These are phyloP conservation scores for Lactarius hengduanensis DNA, from an alignment of 768 basidiomycete genomes.

Conservation along the genomic window DNA sequence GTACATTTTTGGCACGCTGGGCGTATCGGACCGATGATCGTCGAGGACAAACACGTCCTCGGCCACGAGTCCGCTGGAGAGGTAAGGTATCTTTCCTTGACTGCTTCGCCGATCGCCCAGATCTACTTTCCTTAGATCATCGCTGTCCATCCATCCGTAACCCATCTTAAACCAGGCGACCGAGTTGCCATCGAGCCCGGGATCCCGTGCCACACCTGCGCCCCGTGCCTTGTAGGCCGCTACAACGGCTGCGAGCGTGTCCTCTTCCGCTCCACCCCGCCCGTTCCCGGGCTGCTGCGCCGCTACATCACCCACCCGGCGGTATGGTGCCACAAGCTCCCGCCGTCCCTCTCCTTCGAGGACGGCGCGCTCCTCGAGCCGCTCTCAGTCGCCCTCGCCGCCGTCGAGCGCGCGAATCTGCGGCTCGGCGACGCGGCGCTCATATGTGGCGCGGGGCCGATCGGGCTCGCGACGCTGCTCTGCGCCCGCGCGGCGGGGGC, in stretches of 20 bases:
- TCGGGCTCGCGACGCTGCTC: constrained; percentile 60
- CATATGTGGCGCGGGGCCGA: constrained; percentile 70
- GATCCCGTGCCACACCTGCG: constrained; percentile 66
- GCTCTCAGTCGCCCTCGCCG: constrained; percentile 63
- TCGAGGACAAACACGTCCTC: constrained; percentile 50
- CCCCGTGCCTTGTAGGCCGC: constrained; percentile 59
- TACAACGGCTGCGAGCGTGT: constrained; percentile 57
- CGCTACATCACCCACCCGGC: constrained; percentile 29
- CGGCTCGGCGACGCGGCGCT: constrained; percentile 63
- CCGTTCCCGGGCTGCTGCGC: constrained; percentile 40
- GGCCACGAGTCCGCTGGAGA: constrained; percentile 73
- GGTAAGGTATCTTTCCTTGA: constrained; percentile 43
- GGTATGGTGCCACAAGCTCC: constrained; percentile 55
- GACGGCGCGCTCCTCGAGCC: constrained; percentile 70
- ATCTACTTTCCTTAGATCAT: background rate
- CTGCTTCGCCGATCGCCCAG: background rate
- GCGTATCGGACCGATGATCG: constrained; percentile 66
- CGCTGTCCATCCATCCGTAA: constrained; percentile 21
- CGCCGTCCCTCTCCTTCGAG: constrained; percentile 59
- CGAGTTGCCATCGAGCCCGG: constrained; percentile 69
- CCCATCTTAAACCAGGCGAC: constrained; percentile 44
- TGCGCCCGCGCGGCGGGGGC: constrained; percentile 68
- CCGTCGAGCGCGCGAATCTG: constrained; percentile 64
- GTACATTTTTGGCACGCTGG: constrained; percentile 76
- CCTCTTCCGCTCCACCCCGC: constrained; percentile 72